phyloP scores from a whole-genome alignment of 164 flowering plant species.

The Stephania cephalantha region DNA sequence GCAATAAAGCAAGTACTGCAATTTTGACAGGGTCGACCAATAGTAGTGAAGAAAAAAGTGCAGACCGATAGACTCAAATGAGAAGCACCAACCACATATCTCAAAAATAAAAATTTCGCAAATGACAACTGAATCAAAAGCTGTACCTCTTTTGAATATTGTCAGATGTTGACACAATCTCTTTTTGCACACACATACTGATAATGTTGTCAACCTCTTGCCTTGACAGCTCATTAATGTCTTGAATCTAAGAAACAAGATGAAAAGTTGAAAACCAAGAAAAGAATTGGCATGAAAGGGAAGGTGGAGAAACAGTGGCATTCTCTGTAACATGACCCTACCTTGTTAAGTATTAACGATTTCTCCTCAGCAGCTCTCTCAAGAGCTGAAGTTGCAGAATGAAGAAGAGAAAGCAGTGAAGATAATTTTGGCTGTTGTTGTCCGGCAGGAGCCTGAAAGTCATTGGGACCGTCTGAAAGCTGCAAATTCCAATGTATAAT shows the following conservation, averaged over 20 bases:
- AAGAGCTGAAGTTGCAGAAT: constrained; percentile 49
- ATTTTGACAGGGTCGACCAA: neutral
- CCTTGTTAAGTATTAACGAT: constrained; percentile 69
- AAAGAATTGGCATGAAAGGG: neutral
- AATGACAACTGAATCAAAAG: neutral
- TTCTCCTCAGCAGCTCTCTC: constrained; percentile 89
- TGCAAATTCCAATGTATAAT: constrained; percentile 22
- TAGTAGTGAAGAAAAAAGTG: neutral
- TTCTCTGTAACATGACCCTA: constrained; percentile 12
- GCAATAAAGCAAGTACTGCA: neutral
- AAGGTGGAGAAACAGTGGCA: neutral
- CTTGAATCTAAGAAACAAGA: constrained; percentile 51
- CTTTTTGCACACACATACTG: constrained; percentile 41
- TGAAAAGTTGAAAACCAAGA: neutral
- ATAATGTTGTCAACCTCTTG: constrained; percentile 94
- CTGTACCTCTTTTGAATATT: constrained; percentile 70
- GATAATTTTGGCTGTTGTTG: constrained; percentile 57
- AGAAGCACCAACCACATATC: neutral
- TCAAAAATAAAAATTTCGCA: neutral
- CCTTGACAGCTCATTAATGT: constrained; percentile 88
- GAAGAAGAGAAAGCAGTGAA: constrained; percentile 47
- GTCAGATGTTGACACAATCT: constrained; percentile 55
- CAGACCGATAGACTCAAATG: neutral
- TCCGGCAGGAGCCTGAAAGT: constrained; percentile 29
- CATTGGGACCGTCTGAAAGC: constrained; percentile 48